A percentile compares a stretch with the other conserved stretches of the same genome.
Evolutionary conservation across 352 stramenopile species (phyloP).

Genomic region (Phytophthora capsici): DNA sequence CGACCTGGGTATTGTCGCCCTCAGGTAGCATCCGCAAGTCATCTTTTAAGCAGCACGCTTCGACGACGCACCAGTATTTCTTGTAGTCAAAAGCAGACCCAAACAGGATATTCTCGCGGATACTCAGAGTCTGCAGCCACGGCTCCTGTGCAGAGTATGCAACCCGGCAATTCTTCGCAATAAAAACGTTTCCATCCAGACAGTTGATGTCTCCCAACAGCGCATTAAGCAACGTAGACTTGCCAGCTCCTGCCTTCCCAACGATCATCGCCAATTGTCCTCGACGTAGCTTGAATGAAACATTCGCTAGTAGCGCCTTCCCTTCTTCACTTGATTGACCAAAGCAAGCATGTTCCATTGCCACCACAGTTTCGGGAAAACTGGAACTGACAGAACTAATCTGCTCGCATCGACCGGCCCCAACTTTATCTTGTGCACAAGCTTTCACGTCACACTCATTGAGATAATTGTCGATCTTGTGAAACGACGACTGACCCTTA

Average conservation of each 20-base stretch:
- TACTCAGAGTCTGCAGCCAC: slow-evolving; percentile 96
- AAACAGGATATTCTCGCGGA: slow-evolving; percentile 98
- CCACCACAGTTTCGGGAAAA: slow-evolving; percentile 36
- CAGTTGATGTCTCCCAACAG: slow-evolving; percentile 59
- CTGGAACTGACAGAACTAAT: slow-evolving; percentile 3
- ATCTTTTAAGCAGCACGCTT: slow-evolving; percentile 59
- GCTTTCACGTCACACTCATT: slow-evolving; percentile 14
- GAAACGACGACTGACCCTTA: slow-evolving; percentile 30
- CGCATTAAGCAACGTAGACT: slow-evolving; percentile 62
- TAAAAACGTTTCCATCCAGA: slow-evolving; percentile 40
- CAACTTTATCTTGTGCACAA: slow-evolving; percentile 7
- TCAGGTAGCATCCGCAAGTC: slow-evolving; percentile 53
- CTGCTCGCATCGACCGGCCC: slow-evolving; percentile 3
- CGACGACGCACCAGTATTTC: slow-evolving; percentile 71
- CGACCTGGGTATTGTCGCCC: slow-evolving; percentile 60
- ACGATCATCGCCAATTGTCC: slow-evolving; percentile 66
- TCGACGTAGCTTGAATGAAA: slow-evolving; percentile 50
- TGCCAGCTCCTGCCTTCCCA: slow-evolving; percentile 67
- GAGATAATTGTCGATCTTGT: slow-evolving; percentile 34
- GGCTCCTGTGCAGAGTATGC: slow-evolving; percentile 92
- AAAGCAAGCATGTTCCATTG: slow-evolving; percentile 56
- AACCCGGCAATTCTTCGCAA: slow-evolving; percentile 46
- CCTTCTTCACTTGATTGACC: slow-evolving; percentile 31
- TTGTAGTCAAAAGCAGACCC: slow-evolving; percentile 71
- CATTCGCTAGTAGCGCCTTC: slow-evolving; percentile 59